Conservation (phyloP, 352 stramenopile species). For the Pythium coloratum region DNA sequence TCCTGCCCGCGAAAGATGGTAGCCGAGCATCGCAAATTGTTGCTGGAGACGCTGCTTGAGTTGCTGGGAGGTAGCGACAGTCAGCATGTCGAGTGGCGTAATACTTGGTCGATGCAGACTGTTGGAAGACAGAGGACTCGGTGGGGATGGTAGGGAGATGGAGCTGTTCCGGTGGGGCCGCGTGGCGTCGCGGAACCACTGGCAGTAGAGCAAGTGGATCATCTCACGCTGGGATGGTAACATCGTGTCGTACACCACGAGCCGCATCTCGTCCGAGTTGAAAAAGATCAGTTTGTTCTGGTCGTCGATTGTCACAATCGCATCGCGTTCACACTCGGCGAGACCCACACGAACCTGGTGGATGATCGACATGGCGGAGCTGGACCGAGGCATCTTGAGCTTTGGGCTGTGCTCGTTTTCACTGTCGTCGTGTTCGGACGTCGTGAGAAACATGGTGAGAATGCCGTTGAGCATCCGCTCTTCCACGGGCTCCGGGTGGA, state of each 20-base stretch:
- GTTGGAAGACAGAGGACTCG: constrained; percentile 1
- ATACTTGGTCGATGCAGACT: not conserved
- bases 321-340: constrained; percentile 31
- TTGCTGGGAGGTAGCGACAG: not conserved
- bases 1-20: constrained; percentile 61
- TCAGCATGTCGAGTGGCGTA: not conserved
- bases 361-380: constrained; percentile 40
- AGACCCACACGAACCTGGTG: constrained; percentile 45
- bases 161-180: constrained; percentile 17
- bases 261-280: constrained; percentile 63
- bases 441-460: constrained; percentile 42
- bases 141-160: constrained; percentile 9
- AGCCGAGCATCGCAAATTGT: constrained; percentile 61
- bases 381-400: constrained; percentile 42
- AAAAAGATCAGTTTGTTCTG: constrained; percentile 64
- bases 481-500: constrained; percentile 62
- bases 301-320: constrained; percentile 49
- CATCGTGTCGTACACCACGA: constrained; percentile 68
- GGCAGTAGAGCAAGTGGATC: constrained; percentile 61
- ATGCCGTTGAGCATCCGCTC: constrained; percentile 60
- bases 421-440: constrained; percentile 38
- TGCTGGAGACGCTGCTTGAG: constrained; percentile 36
- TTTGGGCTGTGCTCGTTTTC: constrained; percentile 34
- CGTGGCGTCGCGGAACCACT: constrained; percentile 48
- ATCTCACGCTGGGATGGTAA: constrained; percentile 63